Evolutionary conservation across 352 stramenopile species (phyloP), one percentile per base, ranked within the genome.

Genomic region (Hyaloperonospora brassicae): DNA sequence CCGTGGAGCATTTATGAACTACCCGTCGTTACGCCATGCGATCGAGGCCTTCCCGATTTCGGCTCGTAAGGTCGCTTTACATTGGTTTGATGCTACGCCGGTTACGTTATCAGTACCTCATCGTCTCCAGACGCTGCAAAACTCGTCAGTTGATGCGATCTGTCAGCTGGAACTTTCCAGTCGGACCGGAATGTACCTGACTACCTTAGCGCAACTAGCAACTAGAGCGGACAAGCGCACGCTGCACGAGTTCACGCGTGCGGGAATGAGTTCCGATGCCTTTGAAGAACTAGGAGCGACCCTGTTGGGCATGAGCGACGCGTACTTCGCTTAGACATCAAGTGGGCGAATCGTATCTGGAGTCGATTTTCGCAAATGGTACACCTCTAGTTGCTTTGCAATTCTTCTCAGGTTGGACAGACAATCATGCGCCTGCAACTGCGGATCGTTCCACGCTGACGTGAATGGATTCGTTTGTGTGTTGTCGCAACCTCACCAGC

Each of bases 181-280:
- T 25, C 42, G 49, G 23, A 61, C 78, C 11, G 76, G 73, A 12
- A 31, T 58, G 6, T 90, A 83, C 40, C 50, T 93, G n/a, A 51
- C 25, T 2, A 40, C 57, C 21, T 51, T 86, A 24, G 72, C 67
- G 27, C 61, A 64, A 27, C 64, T 58, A 22, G 64, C 70, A 7
- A 53, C 62, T 34, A 62, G 50, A 31, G 76, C 48, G 17, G 75
- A 90, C 57, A 76, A 72, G 22, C 76, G 83, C 27, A 73, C 87
- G 5, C 51, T 87, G 30, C 86, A 84, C 57, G 79, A 93, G 57
- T 93, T 85, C 46, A 84, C 71, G 11, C 66, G 77, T 46, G 64
- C 72, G 6, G 83, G 83, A 3, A 89, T 93, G 83, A 85, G 70
- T 56, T 57, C 71, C 0, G 83, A 93, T 44, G 83, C 76, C 0